A percentile compares a stretch with the other conserved stretches of the same genome.
phyloP scores from a whole-genome alignment of 23 red algal species.

The Gracilaria vermiculophylla region DNA sequence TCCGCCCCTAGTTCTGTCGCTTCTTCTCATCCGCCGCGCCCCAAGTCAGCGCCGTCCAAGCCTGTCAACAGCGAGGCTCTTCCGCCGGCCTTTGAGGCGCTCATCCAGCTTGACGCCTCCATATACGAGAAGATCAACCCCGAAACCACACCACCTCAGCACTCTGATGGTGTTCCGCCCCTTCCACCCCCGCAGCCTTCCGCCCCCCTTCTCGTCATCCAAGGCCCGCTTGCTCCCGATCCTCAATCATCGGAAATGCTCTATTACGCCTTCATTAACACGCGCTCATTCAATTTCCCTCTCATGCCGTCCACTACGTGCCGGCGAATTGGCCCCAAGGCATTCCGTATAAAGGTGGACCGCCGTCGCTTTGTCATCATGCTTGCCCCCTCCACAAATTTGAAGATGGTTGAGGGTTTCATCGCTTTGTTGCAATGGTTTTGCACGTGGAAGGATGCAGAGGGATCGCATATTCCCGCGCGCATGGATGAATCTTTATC shows the following conservation, averaged over 20 bases:
- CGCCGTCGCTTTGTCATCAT: conserved; percentile 17
- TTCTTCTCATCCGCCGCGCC: not conserved
- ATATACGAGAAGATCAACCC: not conserved
- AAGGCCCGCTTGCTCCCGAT: conserved; percentile 12
- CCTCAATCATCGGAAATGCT: not conserved
- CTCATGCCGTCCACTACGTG: conserved; percentile 25
- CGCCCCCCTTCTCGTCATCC: conserved; percentile 21
- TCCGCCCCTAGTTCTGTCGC: not conserved
- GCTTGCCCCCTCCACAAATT: not conserved
- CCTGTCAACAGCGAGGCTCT: not conserved
- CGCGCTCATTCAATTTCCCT: conserved; percentile 29
- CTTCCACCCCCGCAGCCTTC: conserved; percentile 4
- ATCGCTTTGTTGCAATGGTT: conserved; percentile 47
- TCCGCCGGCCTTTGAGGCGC: not conserved
- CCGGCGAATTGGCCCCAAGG: not conserved
- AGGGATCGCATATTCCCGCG: not conserved
- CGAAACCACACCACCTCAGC: not conserved
- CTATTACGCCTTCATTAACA: conserved; percentile 58
- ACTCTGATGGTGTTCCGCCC: not conserved
- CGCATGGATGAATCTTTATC: not conserved
- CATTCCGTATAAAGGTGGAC: conserved; percentile 26
- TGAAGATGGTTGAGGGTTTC: conserved; percentile 13
- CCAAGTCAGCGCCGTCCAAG: not conserved
- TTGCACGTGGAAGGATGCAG: conserved; percentile 17
- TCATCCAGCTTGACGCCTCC: conserved; percentile 6